Conservation (phyloP, 805 yeast species). For the Candida railenensis region DNA sequence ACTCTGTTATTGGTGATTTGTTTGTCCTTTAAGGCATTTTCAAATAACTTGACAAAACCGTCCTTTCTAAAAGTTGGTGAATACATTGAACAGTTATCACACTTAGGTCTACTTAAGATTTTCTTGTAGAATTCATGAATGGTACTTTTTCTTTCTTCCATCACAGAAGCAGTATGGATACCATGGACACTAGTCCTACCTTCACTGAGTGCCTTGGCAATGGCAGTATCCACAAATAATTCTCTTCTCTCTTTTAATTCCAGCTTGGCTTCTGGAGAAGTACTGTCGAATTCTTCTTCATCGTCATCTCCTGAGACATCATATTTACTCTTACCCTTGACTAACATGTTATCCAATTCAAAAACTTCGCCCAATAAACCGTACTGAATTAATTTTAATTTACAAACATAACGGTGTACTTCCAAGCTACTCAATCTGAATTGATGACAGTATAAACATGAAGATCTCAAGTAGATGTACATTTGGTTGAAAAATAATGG, state of each 20-base stretch:
- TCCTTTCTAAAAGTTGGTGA: conserved; percentile 95
- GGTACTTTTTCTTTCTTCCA: conserved; percentile 78
- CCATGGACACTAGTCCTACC: conserved; percentile 72
- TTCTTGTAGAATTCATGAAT: conserved; percentile 75
- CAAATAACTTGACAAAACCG: conserved; percentile 90
- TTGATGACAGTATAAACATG: conserved; percentile 88
- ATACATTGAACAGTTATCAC: conserved; percentile 95
- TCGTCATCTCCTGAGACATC: conserved; percentile 50
- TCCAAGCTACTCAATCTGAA: conserved; percentile 72
- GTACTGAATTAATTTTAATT: conserved; percentile 77
- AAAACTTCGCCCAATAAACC: conserved; percentile 81
- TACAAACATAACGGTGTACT: conserved; percentile 74
- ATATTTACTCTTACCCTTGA: conserved; percentile 38
- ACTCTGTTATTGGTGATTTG: conserved; percentile 79
- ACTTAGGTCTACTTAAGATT: conserved; percentile 73
- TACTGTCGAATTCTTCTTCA: conserved; percentile 30
- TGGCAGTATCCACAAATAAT: conserved; percentile 66
- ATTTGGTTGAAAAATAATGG: conserved; percentile 92
- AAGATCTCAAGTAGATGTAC: conserved; percentile 76
- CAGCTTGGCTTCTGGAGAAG: conserved; percentile 24
- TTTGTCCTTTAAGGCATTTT: conserved; percentile 78
- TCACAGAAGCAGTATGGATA: conserved; percentile 76
- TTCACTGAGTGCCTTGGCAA: conserved; percentile 70
- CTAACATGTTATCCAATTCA: conserved; percentile 64
- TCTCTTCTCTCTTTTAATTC: conserved; percentile 62